Conservation (phyloP, 2,329 filamentous ascomycete genomes). For the Sporothrix schenckii region DNA sequence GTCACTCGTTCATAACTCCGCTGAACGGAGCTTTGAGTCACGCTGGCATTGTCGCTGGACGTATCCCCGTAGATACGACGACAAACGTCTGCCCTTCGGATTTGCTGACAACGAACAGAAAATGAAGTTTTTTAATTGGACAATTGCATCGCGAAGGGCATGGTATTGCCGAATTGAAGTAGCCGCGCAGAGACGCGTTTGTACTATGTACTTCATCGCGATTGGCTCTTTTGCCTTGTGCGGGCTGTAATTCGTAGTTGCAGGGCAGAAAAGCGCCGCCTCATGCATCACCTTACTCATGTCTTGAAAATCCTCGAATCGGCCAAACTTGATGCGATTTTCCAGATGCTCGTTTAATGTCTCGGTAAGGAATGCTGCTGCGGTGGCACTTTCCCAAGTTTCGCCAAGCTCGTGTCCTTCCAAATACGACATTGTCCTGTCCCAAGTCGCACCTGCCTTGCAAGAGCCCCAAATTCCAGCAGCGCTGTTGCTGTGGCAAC, state of each 20-base stretch:
- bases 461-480: conserved; percentile 2
- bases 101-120: conserved; percentile 1
- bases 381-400: conserved; percentile 12
- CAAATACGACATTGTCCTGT: background rate
- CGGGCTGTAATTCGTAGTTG: background rate
- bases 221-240: background rate
- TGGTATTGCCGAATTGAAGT: background rate
- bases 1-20: background rate
- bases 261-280: background rate
- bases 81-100: background rate
- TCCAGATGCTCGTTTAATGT: conserved; percentile 7
- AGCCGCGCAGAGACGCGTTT: background rate
- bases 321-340: background rate
- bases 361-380: conserved; percentile 21
- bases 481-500: conserved; percentile 29
- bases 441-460: conserved; percentile 24
- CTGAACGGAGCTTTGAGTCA: conserved; percentile 16
- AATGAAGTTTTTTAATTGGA: conserved; percentile 2
- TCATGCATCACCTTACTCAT: too few relatives aligned
- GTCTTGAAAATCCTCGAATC: background rate
- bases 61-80: background rate
- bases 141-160: background rate
- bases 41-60: background rate
- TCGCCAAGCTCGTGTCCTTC: conserved; percentile 11
- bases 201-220: too few relatives aligned